Conservation (phyloP, 2,329 filamentous ascomycete genomes). For the Alternaria alternata region DNA sequence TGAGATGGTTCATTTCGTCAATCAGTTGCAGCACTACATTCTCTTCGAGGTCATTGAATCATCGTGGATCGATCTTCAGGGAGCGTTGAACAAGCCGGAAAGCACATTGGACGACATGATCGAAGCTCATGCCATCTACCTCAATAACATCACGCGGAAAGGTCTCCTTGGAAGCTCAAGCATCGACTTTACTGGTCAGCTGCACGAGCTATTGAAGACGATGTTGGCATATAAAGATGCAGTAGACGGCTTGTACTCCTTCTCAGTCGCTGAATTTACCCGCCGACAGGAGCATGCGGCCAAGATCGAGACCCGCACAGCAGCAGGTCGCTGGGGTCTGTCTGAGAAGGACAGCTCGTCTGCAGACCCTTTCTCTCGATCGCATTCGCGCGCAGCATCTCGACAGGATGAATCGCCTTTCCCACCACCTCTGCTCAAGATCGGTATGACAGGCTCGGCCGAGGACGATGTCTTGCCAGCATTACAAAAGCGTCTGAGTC, state of each 20-base stretch:
- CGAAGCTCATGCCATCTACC: constrained; percentile 86
- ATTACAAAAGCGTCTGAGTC: constrained; percentile 75
- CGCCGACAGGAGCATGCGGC: constrained; percentile 85
- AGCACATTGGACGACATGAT: constrained; percentile 96
- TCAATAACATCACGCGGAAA: constrained; percentile 94
- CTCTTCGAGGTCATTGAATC: constrained; percentile 98
- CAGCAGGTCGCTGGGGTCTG: constrained; percentile 70
- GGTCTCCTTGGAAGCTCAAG: constrained; percentile 81
- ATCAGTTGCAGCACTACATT: constrained; percentile 97
- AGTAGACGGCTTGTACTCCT: constrained; percentile 93
- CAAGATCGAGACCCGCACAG: constrained; percentile 71
- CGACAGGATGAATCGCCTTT: constrained; percentile 54
- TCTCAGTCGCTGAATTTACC: constrained; percentile 93
- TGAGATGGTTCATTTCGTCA: constrained; percentile 98
- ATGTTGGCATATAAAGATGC: constrained; percentile 95
- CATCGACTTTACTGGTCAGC: constrained; percentile 82
- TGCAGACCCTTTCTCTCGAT: constrained; percentile 31
- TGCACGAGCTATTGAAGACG: constrained; percentile 89
- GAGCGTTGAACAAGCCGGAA: constrained; percentile 80
- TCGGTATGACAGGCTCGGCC: constrained; percentile 48
- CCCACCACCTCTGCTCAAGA: constrained; percentile 48
- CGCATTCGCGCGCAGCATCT: constrained; percentile 29
- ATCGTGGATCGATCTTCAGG: constrained; percentile 90
- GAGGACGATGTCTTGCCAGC: constrained; percentile 75
- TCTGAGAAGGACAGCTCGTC: constrained; percentile 59